Evolutionary conservation across 768 basidiomycete species (phyloP).

Genomic region (Naganishia kalamii): DNA sequence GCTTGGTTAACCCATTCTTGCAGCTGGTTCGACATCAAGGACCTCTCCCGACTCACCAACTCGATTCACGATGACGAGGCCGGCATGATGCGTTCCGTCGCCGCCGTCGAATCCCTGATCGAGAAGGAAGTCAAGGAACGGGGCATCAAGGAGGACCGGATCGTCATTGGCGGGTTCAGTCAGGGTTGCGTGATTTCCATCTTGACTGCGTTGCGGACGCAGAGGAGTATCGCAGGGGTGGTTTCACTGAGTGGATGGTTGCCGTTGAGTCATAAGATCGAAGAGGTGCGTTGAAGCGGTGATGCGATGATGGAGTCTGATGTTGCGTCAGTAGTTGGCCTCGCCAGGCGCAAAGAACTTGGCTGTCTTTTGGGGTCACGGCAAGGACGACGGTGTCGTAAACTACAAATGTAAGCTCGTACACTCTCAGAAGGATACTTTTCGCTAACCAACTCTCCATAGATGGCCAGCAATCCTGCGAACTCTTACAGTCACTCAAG

Average conservation of each 20-base stretch:
- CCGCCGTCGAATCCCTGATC: conserved; percentile 63
- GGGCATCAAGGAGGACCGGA: conserved; percentile 62
- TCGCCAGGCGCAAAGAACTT: conserved; percentile 57
- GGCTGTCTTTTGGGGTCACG: conserved; percentile 84
- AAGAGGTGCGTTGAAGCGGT: conserved; percentile 38
- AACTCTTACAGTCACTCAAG: conserved; percentile 51
- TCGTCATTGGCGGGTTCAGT: conserved; percentile 82
- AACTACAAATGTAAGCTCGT: conserved; percentile 50
- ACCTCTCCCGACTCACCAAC: conserved; percentile 50
- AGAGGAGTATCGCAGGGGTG: conserved; percentile 65
- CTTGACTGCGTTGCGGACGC: conserved; percentile 64
- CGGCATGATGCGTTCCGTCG: conserved; percentile 65
- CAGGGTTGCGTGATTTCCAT: conserved; percentile 75
- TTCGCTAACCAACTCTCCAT: not conserved
- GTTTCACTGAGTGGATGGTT: conserved; percentile 73
- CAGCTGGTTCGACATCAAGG: conserved; percentile 68
- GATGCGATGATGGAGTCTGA: conserved; percentile 49
- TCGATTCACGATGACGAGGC: conserved; percentile 60
- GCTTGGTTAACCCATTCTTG: not conserved
- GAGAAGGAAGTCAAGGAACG: conserved; percentile 61
- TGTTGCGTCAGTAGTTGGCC: conserved; percentile 66
- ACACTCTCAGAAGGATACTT: not conserved
- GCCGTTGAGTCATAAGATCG: conserved; percentile 59
- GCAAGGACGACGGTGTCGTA: conserved; percentile 68
- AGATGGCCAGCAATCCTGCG: conserved; percentile 52